A percentile compares a stretch with the other conserved stretches of the same genome.
phyloP scores from a whole-genome alignment of 1,284 basidiomycete genomes.

The Malassezia sp. region DNA sequence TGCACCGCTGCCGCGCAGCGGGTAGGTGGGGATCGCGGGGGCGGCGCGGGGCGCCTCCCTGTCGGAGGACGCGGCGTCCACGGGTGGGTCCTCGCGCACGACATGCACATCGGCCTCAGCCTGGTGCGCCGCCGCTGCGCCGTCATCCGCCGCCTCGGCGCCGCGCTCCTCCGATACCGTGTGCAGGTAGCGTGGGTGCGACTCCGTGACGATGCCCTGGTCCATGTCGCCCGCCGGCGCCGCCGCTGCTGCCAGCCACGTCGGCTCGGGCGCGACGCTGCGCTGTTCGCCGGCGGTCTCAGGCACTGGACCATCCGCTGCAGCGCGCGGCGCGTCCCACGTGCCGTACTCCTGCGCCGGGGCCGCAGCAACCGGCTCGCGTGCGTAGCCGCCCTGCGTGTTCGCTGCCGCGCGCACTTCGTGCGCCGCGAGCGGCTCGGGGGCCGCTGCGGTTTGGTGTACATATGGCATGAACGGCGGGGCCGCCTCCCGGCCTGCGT shows the following conservation, averaged over 20 bases:
- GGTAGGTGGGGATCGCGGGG: neutral
- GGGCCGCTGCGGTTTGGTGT: no score
- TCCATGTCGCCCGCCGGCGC: slow-evolving; percentile 6
- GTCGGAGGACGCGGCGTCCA: neutral
- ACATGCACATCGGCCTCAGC: neutral
- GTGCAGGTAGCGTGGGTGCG: slow-evolving; percentile 4
- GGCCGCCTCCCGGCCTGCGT: no score
- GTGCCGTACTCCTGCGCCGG: no score
- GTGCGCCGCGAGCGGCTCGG: no score
- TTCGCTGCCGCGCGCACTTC: no score
- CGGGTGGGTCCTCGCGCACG: neutral
- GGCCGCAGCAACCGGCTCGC: no score
- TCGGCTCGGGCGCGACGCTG: no score
- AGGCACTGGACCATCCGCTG: no score
- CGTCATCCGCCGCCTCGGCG: neutral
- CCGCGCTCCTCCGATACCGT: slow-evolving; percentile 12
- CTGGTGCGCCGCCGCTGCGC: neutral
- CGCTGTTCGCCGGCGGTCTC: no score
- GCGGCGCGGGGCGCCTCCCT: neutral
- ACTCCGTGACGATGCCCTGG: neutral
- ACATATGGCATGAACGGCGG: no score
- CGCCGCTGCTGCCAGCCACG: slow-evolving; percentile 3
- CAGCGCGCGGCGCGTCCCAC: no score
- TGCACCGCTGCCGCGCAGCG: slow-evolving; percentile 8
- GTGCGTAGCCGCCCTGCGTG: no score